Evolutionary conservation across 805 yeast species (phyloP), one percentile per base, ranked within the genome.

Genomic region (Debaryomyces hansenii): DNA sequence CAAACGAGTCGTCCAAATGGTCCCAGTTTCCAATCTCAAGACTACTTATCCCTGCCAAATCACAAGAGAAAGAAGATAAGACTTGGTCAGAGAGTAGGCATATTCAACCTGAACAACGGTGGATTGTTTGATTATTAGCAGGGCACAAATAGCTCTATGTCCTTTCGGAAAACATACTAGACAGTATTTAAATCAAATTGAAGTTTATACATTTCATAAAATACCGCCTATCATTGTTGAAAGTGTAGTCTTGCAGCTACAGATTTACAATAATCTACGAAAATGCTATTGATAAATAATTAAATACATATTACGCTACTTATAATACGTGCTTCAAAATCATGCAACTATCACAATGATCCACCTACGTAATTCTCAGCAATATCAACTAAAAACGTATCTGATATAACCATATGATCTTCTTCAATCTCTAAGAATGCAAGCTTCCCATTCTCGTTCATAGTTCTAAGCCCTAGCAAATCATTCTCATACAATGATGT

Each of bases 361-460:
- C 48, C 41, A 28, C 75, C 80, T 18, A 83, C 59, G 56, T 78
- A 83, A 44, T 61, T 60, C 12, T 50, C 48, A 3, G 79, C 77
- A 4, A 84, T 62, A 2, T 66, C 59, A 12, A 57, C 55, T 42
- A 86, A 62, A 47, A 80, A 76, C 1, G 67, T 70, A 5, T 82
- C 82, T 5, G 79, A 64, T n/a, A 87, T 75, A 21, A 67, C 65
- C 90, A 88, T 85, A 60, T 87, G 96, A 3, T 60, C 68, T 16
- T 78, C 88, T 44, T 82, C 78, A 15, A 86, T 69, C 7, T 63
- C 57, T 37, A 74, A 56, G 47, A 80, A 84, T 2, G 70, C 79
- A 28, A 87, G 62, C 44, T 69, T 74, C 1, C 59, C 68, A 1
- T 67, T 56, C 10, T 69, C 65, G 46, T 77, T 67, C 27, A 88